phyloP scores from a whole-genome alignment of 2,329 filamentous ascomycete species.

The Apiospora arundinis region DNA sequence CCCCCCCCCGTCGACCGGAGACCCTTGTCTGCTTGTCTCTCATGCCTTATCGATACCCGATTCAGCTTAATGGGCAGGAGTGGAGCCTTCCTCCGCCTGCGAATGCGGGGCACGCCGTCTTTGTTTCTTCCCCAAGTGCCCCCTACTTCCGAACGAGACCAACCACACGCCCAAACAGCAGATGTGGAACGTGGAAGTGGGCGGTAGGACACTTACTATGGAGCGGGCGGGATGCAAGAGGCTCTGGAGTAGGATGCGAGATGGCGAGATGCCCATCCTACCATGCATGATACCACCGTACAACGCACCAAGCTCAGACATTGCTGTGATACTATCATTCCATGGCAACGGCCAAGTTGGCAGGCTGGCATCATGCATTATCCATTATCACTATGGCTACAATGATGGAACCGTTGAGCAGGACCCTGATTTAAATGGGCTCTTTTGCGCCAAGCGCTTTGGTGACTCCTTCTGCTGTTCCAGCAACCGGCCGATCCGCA shows the following conservation, averaged over 20 bases:
- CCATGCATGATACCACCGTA: neutral
- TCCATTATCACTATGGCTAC: neutral
- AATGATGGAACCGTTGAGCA: neutral
- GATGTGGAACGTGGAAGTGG: conserved; percentile 2
- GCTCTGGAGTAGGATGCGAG: neutral
- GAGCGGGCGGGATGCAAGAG: neutral
- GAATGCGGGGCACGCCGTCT: conserved; percentile 10
- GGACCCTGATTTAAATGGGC: neutral
- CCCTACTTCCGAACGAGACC: neutral
- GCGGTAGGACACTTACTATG: neutral
- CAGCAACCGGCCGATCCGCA: neutral
- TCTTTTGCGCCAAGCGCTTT: neutral
- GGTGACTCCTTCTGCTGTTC: neutral
- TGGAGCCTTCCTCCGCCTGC: neutral
- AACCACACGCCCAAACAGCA: neutral
- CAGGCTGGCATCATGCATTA: neutral
- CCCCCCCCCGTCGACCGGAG: neutral
- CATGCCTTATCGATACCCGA: conserved; percentile 23
- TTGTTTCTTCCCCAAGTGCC: neutral
- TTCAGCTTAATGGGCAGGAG: neutral
- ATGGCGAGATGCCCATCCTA: neutral
- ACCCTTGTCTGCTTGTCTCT: conserved; percentile 8
- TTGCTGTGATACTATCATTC: neutral
- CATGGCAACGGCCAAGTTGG: neutral
- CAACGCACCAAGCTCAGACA: neutral